phyloP scores from a whole-genome alignment of 1,139 yeast species.

The Candida pseudoviswanathii region DNA sequence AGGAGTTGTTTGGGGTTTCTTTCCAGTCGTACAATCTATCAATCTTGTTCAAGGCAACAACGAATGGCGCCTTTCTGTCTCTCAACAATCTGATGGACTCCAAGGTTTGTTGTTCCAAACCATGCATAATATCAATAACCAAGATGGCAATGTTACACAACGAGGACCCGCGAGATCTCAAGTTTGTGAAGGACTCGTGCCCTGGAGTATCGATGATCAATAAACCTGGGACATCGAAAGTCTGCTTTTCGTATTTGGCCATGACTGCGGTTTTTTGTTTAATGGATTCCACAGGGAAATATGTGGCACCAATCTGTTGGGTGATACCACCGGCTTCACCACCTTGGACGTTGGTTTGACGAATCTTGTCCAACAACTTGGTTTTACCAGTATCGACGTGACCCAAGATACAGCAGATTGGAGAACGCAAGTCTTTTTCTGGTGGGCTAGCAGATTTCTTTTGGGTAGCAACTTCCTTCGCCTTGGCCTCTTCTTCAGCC shows the following conservation, averaged over 20 bases:
- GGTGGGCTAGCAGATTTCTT: slow-evolving; percentile 22
- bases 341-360: slow-evolving; percentile 99
- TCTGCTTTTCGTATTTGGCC: slow-evolving; percentile 81
- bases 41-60: slow-evolving; percentile 95
- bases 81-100: slow-evolving; percentile 90
- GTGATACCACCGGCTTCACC: slow-evolving; percentile 99
- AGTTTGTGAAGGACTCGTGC: slow-evolving; percentile 97
- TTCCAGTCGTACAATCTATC: slow-evolving; percentile 98
- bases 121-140: slow-evolving; percentile 99
- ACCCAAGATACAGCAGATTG: slow-evolving; percentile 98
- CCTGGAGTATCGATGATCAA: slow-evolving; percentile 98
- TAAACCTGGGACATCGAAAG: slow-evolving; percentile 95
- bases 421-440: slow-evolving; percentile 80
- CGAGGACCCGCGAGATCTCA: slow-evolving; percentile 98
- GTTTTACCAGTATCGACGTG: slow-evolving; percentile 99
- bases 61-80: slow-evolving; percentile 96
- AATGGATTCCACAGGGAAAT: slow-evolving; percentile 95
- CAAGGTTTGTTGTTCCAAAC: slow-evolving; percentile 94
- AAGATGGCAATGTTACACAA: slow-evolving; percentile 98
- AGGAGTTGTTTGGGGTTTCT: slow-evolving; percentile 83
- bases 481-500: slow-evolving; percentile 5
- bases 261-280: slow-evolving; percentile 88
- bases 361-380: slow-evolving; percentile 89
- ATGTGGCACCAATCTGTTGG: slow-evolving; percentile 99
- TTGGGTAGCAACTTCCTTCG: slow-evolving; percentile 11